Evolutionary conservation across 805 yeast species (phyloP).

Genomic region (Hanseniaspora occidentalis): DNA sequence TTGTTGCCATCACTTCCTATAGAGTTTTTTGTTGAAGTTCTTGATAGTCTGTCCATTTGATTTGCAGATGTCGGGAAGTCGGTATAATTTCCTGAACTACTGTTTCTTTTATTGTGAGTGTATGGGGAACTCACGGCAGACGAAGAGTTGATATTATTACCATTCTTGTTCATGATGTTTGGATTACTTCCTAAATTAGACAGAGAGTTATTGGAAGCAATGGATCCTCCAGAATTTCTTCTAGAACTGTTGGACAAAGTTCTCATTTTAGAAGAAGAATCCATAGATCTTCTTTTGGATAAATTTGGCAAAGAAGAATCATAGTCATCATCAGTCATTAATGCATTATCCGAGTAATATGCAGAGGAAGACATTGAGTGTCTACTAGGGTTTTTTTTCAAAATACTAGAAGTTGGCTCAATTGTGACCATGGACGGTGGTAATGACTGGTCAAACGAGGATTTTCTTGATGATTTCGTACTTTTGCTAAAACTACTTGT

Average conservation of each 20-base stretch:
- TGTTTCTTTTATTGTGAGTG: background rate
- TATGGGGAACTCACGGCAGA: slow-evolving; percentile 2
- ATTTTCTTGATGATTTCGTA: slow-evolving; percentile 18
- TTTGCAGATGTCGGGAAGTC: too few species aligned
- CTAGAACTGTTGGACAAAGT: background rate
- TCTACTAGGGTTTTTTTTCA: slow-evolving; percentile 25
- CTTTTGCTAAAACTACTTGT: slow-evolving; percentile 14
- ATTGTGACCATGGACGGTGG: slow-evolving; percentile 61
- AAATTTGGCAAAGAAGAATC: slow-evolving; percentile 6
- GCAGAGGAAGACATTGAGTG: slow-evolving; percentile 3
- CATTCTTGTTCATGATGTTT: background rate
- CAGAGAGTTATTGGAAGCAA: background rate
- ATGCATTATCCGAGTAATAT: slow-evolving; percentile 19
- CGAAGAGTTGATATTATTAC: slow-evolving; percentile 2
- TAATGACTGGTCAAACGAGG: slow-evolving; percentile 25
- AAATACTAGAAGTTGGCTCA: slow-evolving; percentile 64
- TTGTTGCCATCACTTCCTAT: slow-evolving; percentile 8
- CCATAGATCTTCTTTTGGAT: background rate
- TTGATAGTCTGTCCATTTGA: background rate
- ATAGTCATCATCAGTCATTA: slow-evolving; percentile 22
- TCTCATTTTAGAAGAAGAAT: background rate
- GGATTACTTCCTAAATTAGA: too few species aligned
- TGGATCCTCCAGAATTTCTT: background rate
- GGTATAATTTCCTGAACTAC: background rate
- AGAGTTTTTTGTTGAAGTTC: slow-evolving; percentile 5